Evolutionary conservation across 148 eudicot genomes (phyloP), one percentile per base, ranked within the genome.

Genomic region (Cornus suecica): DNA sequence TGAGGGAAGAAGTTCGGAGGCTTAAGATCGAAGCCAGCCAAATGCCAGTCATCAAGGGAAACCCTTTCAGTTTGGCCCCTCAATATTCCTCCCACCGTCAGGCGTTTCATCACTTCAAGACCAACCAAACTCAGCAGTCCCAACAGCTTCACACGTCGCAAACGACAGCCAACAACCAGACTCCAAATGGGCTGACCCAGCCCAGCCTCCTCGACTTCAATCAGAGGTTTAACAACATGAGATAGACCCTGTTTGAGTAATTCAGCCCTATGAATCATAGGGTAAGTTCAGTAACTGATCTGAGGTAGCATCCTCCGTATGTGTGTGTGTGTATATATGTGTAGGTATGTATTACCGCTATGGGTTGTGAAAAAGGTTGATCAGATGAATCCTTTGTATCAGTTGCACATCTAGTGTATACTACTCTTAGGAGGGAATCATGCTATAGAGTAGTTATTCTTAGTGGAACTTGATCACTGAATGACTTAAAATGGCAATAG

Each of bases 11-110:
- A 87, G 91, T 94, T 78, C 90, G 89, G 62, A 80, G 92, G 70
- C 88, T 94, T 34, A 88, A 93, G 82, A 82, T 92, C 71, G 92
- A 89, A 74, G 86, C 92, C 0, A 97, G 98, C 64, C 90, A 90
- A 68, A 74, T 80, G 58, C 86, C 87, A 66, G 58, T 87, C 18
- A 74, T 63, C 82, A 92, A 80, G 74, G 87, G 83, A 77, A 84
- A 73, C 80, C 82, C 76, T 69, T 73, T 82, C 37, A 81, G 68
- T 24, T 74, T 69, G 10, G 84, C 82, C 26, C 80, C 90, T 28
- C 92, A 85, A 58, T 85, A 73, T 71, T 79, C 88, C 15, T 42
- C 85, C 20, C 85, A 72, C 10, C 82, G 84, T 2, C 93, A 81
- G 61, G 72, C 81, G 42, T 61, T 80, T 45, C 80, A 82, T 32